Percentiles rank a stretch among this genome's conserved stretches.
Evolutionary conservation across 192 early-diverging fungal species (phyloP).

Genomic region (Backusella macrospora): DNA sequence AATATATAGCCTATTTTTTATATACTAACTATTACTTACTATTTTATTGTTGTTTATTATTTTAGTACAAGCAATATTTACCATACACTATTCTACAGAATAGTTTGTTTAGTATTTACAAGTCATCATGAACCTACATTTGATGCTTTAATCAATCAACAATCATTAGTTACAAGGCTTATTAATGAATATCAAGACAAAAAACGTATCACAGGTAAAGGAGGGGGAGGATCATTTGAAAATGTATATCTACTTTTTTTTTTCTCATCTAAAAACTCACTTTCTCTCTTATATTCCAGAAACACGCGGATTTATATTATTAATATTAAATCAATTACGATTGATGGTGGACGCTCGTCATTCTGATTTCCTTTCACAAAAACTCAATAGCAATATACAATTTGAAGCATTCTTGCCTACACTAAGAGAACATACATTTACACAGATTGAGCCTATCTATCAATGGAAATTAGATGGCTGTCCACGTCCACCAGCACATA

Average conservation of each 20-base stretch:
- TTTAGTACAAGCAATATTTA: conserved; percentile 36
- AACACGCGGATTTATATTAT: conserved; percentile 34
- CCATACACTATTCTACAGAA: conserved; percentile 38
- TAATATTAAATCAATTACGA: conserved; percentile 36
- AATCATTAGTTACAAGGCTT: conserved; percentile 29
- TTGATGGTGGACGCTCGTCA: conserved; percentile 25
- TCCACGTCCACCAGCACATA: conserved; percentile 32
- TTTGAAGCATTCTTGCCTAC: conserved; percentile 28
- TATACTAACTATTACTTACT: neutral
- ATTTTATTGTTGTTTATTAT: neutral
- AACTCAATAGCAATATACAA: conserved; percentile 17
- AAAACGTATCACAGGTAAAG: conserved; percentile 30
- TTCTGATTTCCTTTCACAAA: conserved; percentile 11
- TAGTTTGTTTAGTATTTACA: conserved; percentile 23
- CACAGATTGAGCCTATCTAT: conserved; percentile 24
- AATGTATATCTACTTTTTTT: neutral
- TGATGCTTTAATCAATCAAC: conserved; percentile 19
- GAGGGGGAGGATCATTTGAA: neutral
- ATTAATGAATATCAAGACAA: conserved; percentile 33
- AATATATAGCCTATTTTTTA: neutral
- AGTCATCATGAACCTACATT: conserved; percentile 28
- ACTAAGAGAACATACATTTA: conserved; percentile 28
- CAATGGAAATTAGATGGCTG: conserved; percentile 35
- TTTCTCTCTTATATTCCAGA: conserved; percentile 5
- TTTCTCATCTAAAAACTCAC: neutral